Evolutionary conservation across 306 rosid genomes (phyloP).

Genomic region (Prinsepia uniflora): DNA sequence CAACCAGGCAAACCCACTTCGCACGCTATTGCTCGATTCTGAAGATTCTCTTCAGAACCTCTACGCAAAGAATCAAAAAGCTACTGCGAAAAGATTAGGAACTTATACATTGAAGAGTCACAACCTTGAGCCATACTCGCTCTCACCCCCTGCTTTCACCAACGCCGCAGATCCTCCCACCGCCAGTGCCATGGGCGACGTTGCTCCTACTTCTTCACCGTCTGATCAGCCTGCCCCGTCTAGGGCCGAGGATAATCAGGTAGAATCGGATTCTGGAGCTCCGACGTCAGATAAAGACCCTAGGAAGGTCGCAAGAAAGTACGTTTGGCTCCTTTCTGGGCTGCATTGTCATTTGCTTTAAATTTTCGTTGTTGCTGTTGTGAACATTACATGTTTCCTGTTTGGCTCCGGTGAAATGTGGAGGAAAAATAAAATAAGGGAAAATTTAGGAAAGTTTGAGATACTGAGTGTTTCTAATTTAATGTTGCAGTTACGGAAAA

Average conservation of each 20-base stretch:
- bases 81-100: too few relatives aligned
- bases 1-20: too few relatives aligned
- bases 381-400: constrained; percentile 1
- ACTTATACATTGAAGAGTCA: background rate
- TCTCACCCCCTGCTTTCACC: background rate
- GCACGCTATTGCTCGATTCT: too few relatives aligned
- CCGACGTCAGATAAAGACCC: constrained; percentile 50
- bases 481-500: background rate
- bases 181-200: background rate
- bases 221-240: constrained; percentile 17
- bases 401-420: constrained; percentile 17
- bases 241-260: constrained; percentile 16
- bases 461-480: background rate
- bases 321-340: constrained; percentile 6
- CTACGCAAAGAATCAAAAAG: too few relatives aligned
- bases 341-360: constrained; percentile 17
- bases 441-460: background rate
- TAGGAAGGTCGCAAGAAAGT: constrained; percentile 58
- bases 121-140: background rate
- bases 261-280: constrained; percentile 23
- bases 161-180: background rate
- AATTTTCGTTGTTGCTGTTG: constrained; percentile 6
- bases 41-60: too few relatives aligned
- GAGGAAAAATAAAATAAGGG: background rate
- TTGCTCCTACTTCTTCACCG: constrained; percentile 4